phyloP scores from a whole-genome alignment of 352 stramenopile species.

The Phytopythium helicoides region DNA sequence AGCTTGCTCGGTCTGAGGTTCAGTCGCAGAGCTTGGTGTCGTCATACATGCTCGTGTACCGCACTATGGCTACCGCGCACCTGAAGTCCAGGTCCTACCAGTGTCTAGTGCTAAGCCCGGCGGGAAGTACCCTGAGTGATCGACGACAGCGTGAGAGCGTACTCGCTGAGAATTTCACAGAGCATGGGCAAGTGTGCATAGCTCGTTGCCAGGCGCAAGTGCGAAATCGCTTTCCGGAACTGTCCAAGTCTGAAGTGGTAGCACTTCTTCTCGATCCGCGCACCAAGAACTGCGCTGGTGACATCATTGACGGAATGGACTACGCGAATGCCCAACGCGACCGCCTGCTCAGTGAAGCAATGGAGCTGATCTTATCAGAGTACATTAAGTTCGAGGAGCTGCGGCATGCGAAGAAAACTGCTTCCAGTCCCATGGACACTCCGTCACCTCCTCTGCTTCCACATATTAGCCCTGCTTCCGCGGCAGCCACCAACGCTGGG shows the following conservation, averaged over 20 bases:
- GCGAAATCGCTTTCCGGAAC: neutral
- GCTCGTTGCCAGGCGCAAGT: neutral
- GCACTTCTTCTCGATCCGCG: neutral
- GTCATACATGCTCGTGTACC: neutral
- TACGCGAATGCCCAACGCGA: no score
- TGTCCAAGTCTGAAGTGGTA: neutral
- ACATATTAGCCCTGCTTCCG: no score
- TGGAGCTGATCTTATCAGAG: no score
- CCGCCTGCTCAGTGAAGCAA: no score
- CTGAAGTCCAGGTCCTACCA: neutral
- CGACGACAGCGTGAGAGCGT: neutral
- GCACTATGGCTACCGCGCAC: neutral
- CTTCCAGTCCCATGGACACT: no score
- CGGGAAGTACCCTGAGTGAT: no score
- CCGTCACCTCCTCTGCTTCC: no score
- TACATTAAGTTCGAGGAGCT: no score
- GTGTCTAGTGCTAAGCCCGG: neutral
- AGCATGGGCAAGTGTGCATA: neutral
- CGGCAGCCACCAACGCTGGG: no score
- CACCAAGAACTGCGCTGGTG: neutral
- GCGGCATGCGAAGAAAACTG: no score
- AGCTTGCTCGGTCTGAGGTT: neutral
- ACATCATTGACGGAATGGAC: neutral
- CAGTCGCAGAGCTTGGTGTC: neutral
- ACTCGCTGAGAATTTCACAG: neutral